Evolutionary conservation across 1,284 basidiomycete species (phyloP), one percentile per base, ranked within the genome.

Genomic region (Phylloboletellus chloephorus): DNA sequence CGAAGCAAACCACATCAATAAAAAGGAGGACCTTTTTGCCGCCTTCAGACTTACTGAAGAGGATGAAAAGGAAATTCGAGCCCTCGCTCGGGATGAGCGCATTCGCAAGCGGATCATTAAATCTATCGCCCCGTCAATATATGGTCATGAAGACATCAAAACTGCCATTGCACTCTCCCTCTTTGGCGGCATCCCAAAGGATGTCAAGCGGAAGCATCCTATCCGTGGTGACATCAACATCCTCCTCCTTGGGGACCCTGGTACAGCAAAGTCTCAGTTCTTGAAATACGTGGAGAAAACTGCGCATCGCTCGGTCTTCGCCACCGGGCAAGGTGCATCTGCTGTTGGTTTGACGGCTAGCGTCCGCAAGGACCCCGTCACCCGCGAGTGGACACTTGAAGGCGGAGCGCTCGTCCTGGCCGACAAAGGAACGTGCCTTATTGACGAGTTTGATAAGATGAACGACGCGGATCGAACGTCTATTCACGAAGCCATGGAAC

Each of bases 371-470:
- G 95, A 99, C 60, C 92, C 96, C 0, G 78, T 98, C 43, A 98
- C 96, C 2, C 78, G 85, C 36, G 96, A 99, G 68, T 99, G 96
- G 96, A 98, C 95, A 3, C 76, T 99, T 24, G 96, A 99, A 64
- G 96, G 96, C 12, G 96, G 95, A 12, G 95, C 95, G 3, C 73
- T 99, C 8, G 96, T 99, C 28, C 74, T 99, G 17, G 96, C 95
- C 1, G 95, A 99, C 69, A 97, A 97, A 69, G 95, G 95, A n/a
- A 90, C 88, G 25, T 98, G 96, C 58, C 72, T 98, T 23, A 99
- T 99, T 53, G 95, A 99, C 67, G 96, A 98, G 67, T 99, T 99
- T 64, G 95, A 99, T 74, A 99, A 99, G 74, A 99, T 99, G 95
- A 98, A 98, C 68, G 95, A 98, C 57, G 80, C 90, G 22, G 91